Base-by-base conservation (phyloP, 805 yeast species). In the Helenozyma rhizophorensis region DNA sequence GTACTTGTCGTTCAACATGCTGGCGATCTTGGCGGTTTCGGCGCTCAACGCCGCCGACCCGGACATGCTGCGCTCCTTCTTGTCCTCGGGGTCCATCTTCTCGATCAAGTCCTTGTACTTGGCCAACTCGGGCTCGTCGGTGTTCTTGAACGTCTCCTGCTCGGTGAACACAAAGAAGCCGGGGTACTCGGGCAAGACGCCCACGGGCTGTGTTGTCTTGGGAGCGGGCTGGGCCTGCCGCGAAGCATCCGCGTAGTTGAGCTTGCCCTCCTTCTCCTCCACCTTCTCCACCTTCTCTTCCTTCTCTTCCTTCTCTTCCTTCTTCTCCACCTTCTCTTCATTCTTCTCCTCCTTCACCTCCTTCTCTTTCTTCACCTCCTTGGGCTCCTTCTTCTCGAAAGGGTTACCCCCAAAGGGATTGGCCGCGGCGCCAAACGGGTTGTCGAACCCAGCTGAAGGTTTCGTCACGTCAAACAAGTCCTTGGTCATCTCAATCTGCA, bases 81-180 rank as follows among this genome's bases (percentile, higher is more conserved):
- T 31, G 15, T 45, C 42, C 10, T 54, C 58, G 6, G 65, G 56
- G 27, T 72, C 80, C 30, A 69, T 56, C 30, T 77, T 80, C 14
- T 47, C 51, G 18, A 82, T 72, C 42, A 76, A 66, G 37, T 65
- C 60, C 50, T 56, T 58, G 51, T 63, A 66, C 43, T 59, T 68
- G 43, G 53, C 70, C 40, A 58, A 54, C 43, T 74, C 76, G 4
- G 85, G 80, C 14, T 65, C 80, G 12, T 65, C 63, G 15, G 67
- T 68, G 36, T 72, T 72, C 48, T 73, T 75, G 49, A 81, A 67
- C 27, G 60, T 70, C 54, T 89, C 97, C 32, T 70, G 70, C 28
- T 85, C 95, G 4, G 86, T 81, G 50, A 75, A 84, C 3, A 87
- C 51, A 44, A 82, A 73, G 50, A 56, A 78, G 4, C 88, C 89